These are phyloP conservation scores for Rhizophagus sp. DNA, from an alignment of 192 early-diverging fungal species.

Conservation along the genomic window DNA sequence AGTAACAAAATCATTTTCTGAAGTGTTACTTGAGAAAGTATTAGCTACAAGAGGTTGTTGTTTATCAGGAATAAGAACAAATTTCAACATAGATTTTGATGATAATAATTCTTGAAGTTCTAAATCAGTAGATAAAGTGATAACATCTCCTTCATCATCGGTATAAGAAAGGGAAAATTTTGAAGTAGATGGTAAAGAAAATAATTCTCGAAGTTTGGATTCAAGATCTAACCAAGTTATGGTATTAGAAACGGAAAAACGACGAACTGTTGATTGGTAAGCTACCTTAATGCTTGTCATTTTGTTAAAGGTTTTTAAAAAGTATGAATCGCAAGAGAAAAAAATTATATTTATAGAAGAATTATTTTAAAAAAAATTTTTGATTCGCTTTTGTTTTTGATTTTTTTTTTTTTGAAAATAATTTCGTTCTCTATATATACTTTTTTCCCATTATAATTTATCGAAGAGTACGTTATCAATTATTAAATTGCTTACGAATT, in stretches of 20 bases:
- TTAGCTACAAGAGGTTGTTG: neutral
- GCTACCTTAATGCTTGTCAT: neutral
- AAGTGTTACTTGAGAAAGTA: neutral
- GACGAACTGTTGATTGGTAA: neutral
- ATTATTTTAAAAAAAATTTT: no score
- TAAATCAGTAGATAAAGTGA: constrained; percentile 23
- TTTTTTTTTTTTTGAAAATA: no score
- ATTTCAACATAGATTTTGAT: constrained; percentile 14
- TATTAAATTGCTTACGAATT: no score
- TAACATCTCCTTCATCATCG: constrained; percentile 27
- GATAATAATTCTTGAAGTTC: constrained; percentile 29
- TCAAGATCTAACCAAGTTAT: constrained; percentile 1
- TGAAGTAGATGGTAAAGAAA: constrained; percentile 3
- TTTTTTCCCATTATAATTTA: no score
- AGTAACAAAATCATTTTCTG: neutral
- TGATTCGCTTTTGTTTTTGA: no score
- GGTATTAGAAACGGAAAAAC: neutral
- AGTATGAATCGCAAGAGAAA: no score
- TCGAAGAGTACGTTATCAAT: no score
- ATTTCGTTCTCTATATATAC: no score
- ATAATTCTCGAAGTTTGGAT: constrained; percentile 5
- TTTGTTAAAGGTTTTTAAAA: neutral
- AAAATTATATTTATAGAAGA: no score
- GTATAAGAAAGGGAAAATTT: constrained; percentile 21
- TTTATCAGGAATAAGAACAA: neutral